phyloP scores from a whole-genome alignment of 106 monocot genomes.

The Dioscorea alata region DNA sequence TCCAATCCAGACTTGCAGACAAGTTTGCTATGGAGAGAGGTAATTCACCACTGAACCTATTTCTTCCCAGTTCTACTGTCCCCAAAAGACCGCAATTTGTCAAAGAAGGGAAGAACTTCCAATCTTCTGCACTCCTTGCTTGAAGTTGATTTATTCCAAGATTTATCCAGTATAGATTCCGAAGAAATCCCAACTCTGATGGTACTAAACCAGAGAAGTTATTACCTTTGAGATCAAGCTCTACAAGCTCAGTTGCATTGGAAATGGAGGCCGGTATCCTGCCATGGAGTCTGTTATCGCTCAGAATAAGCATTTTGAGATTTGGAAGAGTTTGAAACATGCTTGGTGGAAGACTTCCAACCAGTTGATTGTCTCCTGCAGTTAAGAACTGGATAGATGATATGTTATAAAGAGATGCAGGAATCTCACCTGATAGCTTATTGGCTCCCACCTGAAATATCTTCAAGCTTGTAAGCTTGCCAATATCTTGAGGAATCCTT shows the following conservation, averaged over 20 bases:
- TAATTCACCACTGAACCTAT: neutral
- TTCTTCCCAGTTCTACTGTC: neutral
- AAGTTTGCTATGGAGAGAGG: constrained; percentile 10
- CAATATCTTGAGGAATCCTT: constrained; percentile 1
- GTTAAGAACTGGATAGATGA: neutral
- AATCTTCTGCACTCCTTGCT: constrained; percentile 1
- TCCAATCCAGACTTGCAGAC: neutral
- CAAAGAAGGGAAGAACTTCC: constrained; percentile 20
- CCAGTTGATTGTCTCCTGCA: neutral
- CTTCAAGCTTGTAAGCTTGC: neutral
- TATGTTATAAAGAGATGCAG: constrained; percentile 8
- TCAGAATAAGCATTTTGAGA: neutral
- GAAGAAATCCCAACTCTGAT: neutral
- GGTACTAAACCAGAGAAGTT: constrained; percentile 6
- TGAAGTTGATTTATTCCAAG: constrained; percentile 3
- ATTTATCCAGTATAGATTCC: neutral
- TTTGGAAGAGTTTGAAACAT: neutral
- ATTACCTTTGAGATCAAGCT: neutral
- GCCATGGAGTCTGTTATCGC: neutral
- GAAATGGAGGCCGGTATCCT: neutral
- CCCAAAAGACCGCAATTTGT: constrained; percentile 7
- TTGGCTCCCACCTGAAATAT: neutral
- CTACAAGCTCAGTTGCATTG: neutral
- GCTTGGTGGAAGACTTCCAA: constrained; percentile 4
- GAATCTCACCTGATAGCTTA: constrained; percentile 8